Percentiles rank a stretch among this genome's conserved stretches.
phyloP scores from a whole-genome alignment of 257 asterid species.

The Leptodermis oblonga region DNA sequence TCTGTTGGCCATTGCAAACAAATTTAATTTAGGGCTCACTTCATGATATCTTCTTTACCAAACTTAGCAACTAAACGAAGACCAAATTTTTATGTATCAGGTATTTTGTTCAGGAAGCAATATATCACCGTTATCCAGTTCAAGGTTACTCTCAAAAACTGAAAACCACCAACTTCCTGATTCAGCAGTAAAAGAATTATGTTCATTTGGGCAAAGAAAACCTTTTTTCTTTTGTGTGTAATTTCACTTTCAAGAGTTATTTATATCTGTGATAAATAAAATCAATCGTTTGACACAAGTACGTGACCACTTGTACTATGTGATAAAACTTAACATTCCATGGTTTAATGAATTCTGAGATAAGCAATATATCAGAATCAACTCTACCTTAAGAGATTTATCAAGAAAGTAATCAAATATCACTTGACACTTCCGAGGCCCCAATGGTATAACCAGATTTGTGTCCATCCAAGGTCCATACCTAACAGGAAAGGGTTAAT shows the following conservation, averaged over 20 bases:
- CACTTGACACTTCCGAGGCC: conserved; percentile 75
- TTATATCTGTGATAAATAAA: not conserved
- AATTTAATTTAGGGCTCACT: not conserved
- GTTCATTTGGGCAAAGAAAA: not conserved
- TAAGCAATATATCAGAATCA: not conserved
- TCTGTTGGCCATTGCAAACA: not conserved
- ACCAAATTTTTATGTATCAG: not conserved
- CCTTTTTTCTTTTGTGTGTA: not conserved
- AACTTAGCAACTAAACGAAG: not conserved
- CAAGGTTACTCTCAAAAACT: not conserved
- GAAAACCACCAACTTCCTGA: not conserved
- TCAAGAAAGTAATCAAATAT: conserved; percentile 82
- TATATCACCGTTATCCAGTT: not conserved
- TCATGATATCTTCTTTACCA: not conserved
- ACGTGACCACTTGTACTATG: not conserved
- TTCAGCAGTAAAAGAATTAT: not conserved
- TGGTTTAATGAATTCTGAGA: conserved; percentile 1
- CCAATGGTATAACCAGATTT: conserved; percentile 71
- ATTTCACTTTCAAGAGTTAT: too few relatives aligned
- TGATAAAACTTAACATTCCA: not conserved
- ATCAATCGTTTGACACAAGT: not conserved
- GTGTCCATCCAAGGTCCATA: conserved; percentile 99
- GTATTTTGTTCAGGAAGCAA: not conserved
- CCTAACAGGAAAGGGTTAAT: conserved; percentile 31
- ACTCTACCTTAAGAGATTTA: conserved; percentile 53